Percentiles rank a stretch among this genome's conserved stretches.
These are phyloP conservation scores for Penicillium sp. DNA, from an alignment of 2,329 filamentous ascomycete species.

Conservation along the genomic window DNA sequence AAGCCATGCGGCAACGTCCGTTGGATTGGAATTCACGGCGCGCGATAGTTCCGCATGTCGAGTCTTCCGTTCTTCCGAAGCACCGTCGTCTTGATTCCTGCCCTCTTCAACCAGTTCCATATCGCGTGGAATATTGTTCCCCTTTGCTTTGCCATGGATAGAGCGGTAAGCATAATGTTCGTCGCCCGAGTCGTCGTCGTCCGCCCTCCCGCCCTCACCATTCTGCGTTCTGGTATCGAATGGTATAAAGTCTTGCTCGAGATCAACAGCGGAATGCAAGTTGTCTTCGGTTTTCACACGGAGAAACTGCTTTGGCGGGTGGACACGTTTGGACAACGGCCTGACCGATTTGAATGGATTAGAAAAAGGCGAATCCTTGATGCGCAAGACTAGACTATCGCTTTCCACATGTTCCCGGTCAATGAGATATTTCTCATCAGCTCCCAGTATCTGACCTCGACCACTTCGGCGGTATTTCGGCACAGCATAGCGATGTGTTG, in stretches of 20 bases:
- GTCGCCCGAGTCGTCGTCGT: conserved; percentile 49
- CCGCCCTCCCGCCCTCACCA: conserved; percentile 48
- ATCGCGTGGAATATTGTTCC: conserved; percentile 52
- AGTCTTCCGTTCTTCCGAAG: conserved; percentile 50
- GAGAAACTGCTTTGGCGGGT: conserved; percentile 26
- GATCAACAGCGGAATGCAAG: conserved; percentile 23
- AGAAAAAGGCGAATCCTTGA: conserved; percentile 36
- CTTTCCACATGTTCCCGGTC: conserved; percentile 62
- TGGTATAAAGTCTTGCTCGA: conserved; percentile 38
- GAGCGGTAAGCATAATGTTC: conserved; percentile 65
- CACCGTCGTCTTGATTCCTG: conserved; percentile 45
- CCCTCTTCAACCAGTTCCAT: conserved; percentile 53
- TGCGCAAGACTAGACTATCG: conserved; percentile 23
- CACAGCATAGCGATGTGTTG: conserved; percentile 71
- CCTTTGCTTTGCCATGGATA: conserved; percentile 66
- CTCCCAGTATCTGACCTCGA: conserved; percentile 71
- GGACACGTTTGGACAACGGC: conserved; percentile 35
- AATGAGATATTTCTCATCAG: conserved; percentile 64
- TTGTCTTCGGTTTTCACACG: conserved; percentile 30
- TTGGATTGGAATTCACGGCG: conserved; percentile 66
- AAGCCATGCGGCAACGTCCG: conserved; percentile 74
- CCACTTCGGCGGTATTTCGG: conserved; percentile 73
- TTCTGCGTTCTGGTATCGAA: conserved; percentile 27
- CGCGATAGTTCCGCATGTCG: conserved; percentile 62
- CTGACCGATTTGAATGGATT: conserved; percentile 45